Percentiles rank a stretch among this genome's conserved stretches.
These are phyloP conservation scores for Waitea zeae DNA, from an alignment of 1,284 basidiomycete genomes.

Conservation along the genomic window DNA sequence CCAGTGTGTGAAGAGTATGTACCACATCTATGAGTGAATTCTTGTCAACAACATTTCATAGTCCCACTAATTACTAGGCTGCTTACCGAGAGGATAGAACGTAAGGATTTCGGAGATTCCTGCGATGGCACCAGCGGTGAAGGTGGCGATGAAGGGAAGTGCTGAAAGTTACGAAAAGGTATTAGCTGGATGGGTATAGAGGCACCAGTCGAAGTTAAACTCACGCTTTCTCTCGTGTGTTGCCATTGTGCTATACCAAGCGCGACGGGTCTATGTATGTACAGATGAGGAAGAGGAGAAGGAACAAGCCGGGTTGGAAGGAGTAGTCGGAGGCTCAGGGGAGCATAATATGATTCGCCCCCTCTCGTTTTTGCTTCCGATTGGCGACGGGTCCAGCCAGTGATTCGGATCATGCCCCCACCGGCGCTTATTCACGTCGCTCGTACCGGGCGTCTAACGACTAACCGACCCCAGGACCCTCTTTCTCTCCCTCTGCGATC, in stretches of 20 bases:
- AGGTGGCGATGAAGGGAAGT: constrained; percentile 76
- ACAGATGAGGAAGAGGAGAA: neutral
- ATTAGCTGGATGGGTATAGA: neutral
- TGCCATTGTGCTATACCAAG: constrained; percentile 5
- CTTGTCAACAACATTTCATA: neutral
- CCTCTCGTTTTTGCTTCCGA: too few relatives aligned
- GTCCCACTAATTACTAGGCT: neutral
- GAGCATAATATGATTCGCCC: too few relatives aligned
- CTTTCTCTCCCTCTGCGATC: neutral
- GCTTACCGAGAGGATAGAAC: constrained; percentile 82
- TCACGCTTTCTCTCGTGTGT: constrained; percentile 4
- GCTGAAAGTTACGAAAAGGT: constrained; percentile 24
- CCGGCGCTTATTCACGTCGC: too few relatives aligned
- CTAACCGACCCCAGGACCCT: too few relatives aligned
- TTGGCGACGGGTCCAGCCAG: too few relatives aligned
- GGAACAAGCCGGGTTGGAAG: neutral
- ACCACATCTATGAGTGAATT: constrained; percentile 15
- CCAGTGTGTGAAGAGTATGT: constrained; percentile 9
- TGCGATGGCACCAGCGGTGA: constrained; percentile 82
- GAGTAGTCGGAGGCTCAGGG: neutral
- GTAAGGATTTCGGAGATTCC: constrained; percentile 81
- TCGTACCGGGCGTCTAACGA: too few relatives aligned
- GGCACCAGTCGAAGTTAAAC: neutral
- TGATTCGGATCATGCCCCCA: too few relatives aligned
- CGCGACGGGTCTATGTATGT: neutral